Conservation (phyloP, 108 stramenopile genomes). For the Nitzschia palea region DNA sequence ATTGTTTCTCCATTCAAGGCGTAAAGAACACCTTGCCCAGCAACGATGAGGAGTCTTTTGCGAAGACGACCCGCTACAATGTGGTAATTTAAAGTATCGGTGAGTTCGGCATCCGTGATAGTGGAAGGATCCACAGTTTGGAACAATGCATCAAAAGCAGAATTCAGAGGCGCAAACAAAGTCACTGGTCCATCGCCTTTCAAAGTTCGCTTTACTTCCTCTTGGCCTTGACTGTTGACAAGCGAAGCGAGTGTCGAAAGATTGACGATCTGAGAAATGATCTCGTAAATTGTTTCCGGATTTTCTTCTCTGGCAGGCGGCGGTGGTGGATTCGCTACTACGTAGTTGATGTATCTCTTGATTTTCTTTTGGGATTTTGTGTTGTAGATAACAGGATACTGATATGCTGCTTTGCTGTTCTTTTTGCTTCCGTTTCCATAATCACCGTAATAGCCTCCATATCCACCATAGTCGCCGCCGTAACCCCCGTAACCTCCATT, state of each 20-base stretch:
- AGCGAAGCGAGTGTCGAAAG: background rate
- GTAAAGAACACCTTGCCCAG: background rate
- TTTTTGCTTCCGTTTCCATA: no score
- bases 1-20: background rate
- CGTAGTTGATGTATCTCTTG: no score
- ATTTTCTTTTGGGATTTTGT: background rate
- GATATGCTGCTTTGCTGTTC: background rate
- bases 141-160: slow-evolving; percentile 41
- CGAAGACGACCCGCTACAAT: background rate
- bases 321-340: background rate
- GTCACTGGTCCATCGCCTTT: slow-evolving; percentile 17
- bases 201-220: background rate
- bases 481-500: no score
- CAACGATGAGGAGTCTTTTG: background rate
- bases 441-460: no score
- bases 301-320: background rate
- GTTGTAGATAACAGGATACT: background rate
- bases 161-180: slow-evolving; percentile 48
- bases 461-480: no score
- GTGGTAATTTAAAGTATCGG: background rate
- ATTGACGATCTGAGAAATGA: background rate
- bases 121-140: background rate
- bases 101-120: background rate
- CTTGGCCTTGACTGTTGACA: background rate
- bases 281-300: background rate